Evolutionary conservation across 1,284 basidiomycete species (phyloP).

Genomic region (Moniliella sp.): DNA sequence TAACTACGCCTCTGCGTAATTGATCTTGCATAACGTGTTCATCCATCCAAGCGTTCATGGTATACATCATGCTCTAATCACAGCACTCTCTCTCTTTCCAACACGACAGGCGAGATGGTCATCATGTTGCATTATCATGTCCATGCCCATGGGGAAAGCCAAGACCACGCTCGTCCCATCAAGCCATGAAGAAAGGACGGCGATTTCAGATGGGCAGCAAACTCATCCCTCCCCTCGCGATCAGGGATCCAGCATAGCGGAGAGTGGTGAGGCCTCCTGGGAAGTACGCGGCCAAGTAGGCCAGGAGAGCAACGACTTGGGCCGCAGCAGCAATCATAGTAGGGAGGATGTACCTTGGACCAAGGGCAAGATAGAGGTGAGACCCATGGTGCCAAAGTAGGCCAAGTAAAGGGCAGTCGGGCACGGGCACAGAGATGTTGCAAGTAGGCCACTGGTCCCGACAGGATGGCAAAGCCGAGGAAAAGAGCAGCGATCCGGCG

Average conservation of each 20-base stretch:
- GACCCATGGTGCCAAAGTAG: slow-evolving; percentile 21
- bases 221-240: slow-evolving; percentile 18
- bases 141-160: no score
- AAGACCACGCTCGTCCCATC: no score
- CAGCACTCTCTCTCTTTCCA: no score
- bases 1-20: no score
- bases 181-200: no score
- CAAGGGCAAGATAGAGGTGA: slow-evolving; percentile 33
- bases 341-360: slow-evolving; percentile 18
- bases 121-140: no score
- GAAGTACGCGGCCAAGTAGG: slow-evolving; percentile 28
- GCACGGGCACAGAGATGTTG: slow-evolving; percentile 33
- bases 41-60: no score
- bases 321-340: slow-evolving; percentile 19
- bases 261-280: slow-evolving; percentile 27
- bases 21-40: no score
- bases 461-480: slow-evolving; percentile 20
- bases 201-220: slow-evolving; percentile 21
- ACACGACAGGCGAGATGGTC: no score
- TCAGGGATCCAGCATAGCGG: slow-evolving; percentile 21
- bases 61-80: no score
- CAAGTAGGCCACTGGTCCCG: slow-evolving; percentile 25
- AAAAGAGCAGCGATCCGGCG: slow-evolving; percentile 23
- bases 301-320: slow-evolving; percentile 19
- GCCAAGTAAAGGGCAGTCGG: slow-evolving; percentile 43